Evolutionary conservation across 2,329 filamentous ascomycete genomes (phyloP), one percentile per base, ranked within the genome.

Genomic region (Talaromyces sp.): DNA sequence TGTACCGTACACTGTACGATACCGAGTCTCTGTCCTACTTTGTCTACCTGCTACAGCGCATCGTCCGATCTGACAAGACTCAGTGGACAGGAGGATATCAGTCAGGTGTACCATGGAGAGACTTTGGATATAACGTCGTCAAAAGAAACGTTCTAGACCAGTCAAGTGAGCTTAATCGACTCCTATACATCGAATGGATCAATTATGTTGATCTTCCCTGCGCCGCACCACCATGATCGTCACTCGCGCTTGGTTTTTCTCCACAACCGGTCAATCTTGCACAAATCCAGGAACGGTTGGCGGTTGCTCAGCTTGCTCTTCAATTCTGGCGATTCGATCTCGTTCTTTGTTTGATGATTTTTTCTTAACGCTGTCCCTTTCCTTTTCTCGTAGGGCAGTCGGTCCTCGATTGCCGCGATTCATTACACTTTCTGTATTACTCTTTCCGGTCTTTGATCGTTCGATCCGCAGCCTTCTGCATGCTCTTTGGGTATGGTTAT

Each of bases 171-270:
- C 54, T 18, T 57, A 42, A 57, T 57, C 37, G 35, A 40, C 35
- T 40, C 25, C n/a, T 5, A 39, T 18, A 28, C 54, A 40, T 21
- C 23, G 35, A 42, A 57, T 57, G 35, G 54, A 57, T 57, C 54
- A 31, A n/a, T 23, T 42, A 42, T 42, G 54, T 57, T 42, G 54
- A 57, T 57, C 54, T 40, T 25, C 54, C 21, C 37, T 42, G 54
- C 54, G 37, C 54, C 54, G 54, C 54, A 57, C 37, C 54, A 16
- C 25, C 35, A 21, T 57, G 54, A 57, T 57, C 35, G 54, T 42
- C 54, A 31, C 21, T 42, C 12, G 35, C 54, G 40, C 54, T 42
- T 57, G 54, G 54, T 39, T 28, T n/a, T 57, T 57, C 54, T 42
- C 54, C 54, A 57, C 54, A 42, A 56, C 12, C 3, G 21, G 54